Evolutionary conservation across 139 green algal species (phyloP).

Genomic region (Chlorella sp.): DNA sequence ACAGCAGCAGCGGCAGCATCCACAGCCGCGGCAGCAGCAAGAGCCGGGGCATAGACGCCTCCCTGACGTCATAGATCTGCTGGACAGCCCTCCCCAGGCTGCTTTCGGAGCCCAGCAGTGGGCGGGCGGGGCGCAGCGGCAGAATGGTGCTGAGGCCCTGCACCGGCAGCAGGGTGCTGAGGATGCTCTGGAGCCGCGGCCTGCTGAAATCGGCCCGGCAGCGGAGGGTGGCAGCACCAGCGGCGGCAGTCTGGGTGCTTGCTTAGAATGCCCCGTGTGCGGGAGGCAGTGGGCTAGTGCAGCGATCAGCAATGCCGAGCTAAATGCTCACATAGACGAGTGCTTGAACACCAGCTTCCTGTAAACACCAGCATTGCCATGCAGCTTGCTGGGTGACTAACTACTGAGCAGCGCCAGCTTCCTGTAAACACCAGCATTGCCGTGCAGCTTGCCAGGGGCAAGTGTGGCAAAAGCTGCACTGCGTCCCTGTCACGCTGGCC

Average conservation of each 20-base stretch:
- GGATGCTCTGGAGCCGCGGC: too few species aligned
- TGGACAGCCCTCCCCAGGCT: background rate
- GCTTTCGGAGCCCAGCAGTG: background rate
- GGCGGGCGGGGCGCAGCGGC: background rate
- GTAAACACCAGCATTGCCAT: too few species aligned
- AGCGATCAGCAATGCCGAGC: background rate
- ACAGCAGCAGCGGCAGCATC: background rate
- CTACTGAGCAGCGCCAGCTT: too few species aligned
- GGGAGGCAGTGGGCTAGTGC: background rate
- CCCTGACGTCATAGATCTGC: background rate
- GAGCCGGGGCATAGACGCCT: background rate
- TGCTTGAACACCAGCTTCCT: slow-evolving; percentile 6
- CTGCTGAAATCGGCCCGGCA: background rate
- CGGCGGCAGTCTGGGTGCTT: too few species aligned
- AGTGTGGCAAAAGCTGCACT: too few species aligned
- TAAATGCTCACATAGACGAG: slow-evolving; percentile 26
- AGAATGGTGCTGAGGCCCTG: background rate
- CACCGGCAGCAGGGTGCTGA: background rate
- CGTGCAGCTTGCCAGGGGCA: too few species aligned
- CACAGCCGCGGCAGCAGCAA: background rate
- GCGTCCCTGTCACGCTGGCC: too few species aligned
- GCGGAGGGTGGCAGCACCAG: background rate
- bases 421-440: too few species aligned
- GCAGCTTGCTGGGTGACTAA: too few species aligned
- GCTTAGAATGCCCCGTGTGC: slow-evolving; percentile 17